phyloP scores from a whole-genome alignment of 257 asterid species.

The Przewalskia tangutica region DNA sequence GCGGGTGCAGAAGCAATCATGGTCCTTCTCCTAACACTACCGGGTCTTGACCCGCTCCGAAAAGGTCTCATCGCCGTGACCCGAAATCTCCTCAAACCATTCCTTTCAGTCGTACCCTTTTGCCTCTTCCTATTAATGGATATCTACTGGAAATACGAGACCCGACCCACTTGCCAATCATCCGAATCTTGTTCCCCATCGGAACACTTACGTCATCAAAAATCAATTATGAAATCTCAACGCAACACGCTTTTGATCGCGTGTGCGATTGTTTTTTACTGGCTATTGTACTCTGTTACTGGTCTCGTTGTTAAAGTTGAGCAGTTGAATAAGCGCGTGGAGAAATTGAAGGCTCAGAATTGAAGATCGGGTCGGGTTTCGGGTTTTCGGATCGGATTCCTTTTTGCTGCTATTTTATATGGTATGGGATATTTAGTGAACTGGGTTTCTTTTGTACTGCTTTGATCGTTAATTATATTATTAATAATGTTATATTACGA shows the following conservation, averaged over 20 bases:
- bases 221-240: constrained; percentile 88
- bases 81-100: constrained; percentile 66
- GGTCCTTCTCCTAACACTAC: constrained; percentile 84
- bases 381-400: no score
- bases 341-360: constrained; percentile 59
- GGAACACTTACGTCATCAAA: constrained; percentile 88
- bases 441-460: not conserved
- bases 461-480: not conserved
- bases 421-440: not conserved
- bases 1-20: constrained; percentile 93
- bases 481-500: not conserved
- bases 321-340: constrained; percentile 21
- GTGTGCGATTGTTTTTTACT: constrained; percentile 75
- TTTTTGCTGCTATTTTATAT: not conserved
- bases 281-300: constrained; percentile 85
- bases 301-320: constrained; percentile 73
- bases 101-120: constrained; percentile 77
- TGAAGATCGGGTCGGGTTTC: constrained; percentile 3
- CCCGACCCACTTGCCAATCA: constrained; percentile 57
- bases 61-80: constrained; percentile 75
- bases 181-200: constrained; percentile 70
- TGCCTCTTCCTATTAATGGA: constrained; percentile 81
- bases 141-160: constrained; percentile 95
- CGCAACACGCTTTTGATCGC: constrained; percentile 84
- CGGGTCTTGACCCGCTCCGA: constrained; percentile 78